phyloP scores from a whole-genome alignment of 768 basidiomycete genomes.

The Rhodotorula babjevae region DNA sequence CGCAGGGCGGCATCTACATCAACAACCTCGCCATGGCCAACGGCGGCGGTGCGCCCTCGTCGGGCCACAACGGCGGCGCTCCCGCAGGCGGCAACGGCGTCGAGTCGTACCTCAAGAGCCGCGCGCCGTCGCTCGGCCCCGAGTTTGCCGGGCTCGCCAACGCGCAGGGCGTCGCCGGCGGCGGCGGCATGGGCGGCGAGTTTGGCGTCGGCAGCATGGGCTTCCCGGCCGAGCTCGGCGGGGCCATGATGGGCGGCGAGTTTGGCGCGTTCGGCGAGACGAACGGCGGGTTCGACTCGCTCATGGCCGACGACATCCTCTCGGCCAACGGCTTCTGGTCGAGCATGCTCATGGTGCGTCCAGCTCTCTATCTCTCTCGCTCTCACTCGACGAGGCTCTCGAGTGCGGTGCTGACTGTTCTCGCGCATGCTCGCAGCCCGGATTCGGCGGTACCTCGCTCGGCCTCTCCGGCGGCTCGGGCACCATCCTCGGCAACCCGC shows the following conservation, averaged over 20 bases:
- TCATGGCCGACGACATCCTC: conserved; percentile 34
- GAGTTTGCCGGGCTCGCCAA: background rate
- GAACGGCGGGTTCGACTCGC: conserved; percentile 19
- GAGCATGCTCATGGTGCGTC: conserved; percentile 29
- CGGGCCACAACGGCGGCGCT: background rate
- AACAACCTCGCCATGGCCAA: background rate
- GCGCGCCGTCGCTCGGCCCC: conserved; percentile 22
- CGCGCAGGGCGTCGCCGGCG: background rate
- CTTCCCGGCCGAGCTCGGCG: background rate
- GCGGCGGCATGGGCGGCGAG: background rate
- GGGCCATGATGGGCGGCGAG: background rate
- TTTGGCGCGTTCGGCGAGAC: conserved; percentile 1
- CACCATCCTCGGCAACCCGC: conserved; percentile 12
- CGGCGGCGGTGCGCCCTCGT: background rate
- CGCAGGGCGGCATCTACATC: background rate
- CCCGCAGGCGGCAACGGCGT: background rate
- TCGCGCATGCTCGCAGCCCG: conserved; percentile 4
- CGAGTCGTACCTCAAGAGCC: conserved; percentile 28
- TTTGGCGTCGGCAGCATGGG: background rate
- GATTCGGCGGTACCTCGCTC: conserved; percentile 22
- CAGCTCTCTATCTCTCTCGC: background rate
- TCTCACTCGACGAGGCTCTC: no score
- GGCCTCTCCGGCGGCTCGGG: conserved; percentile 32
- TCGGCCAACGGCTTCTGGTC: conserved; percentile 34
- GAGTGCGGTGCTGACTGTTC: background rate